Evolutionary conservation across 441 rosid genomes (phyloP).

Genomic region (Capsella rubella): DNA sequence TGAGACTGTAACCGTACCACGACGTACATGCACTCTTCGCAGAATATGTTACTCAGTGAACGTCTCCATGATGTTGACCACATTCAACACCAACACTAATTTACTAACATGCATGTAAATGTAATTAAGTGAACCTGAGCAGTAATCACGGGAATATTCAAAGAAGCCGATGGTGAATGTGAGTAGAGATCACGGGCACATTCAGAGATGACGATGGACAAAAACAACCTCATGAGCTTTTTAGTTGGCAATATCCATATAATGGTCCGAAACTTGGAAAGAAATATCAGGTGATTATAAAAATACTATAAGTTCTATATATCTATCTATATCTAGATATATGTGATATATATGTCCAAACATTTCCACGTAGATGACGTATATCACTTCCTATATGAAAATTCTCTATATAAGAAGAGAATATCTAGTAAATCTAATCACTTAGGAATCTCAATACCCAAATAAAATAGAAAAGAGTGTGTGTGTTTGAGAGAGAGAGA

Average conservation of each 20-base stretch:
- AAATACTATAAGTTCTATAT: neutral
- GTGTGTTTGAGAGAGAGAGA: neutral
- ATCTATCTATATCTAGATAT: neutral
- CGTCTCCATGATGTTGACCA: conserved; percentile 32
- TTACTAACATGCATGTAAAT: neutral
- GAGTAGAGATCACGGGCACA: conserved; percentile 2
- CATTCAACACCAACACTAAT: conserved; percentile 24
- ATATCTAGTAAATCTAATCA: conserved; percentile 24
- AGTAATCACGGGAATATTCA: neutral
- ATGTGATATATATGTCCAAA: conserved; percentile 23
- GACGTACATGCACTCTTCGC: conserved; percentile 16
- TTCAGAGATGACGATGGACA: conserved; percentile 18
- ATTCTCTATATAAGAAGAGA: conserved; percentile 41
- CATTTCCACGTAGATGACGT: conserved; percentile 41
- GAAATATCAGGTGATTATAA: neutral
- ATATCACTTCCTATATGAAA: neutral
- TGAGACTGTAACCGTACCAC: conserved; percentile 13
- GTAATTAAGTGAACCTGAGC: neutral
- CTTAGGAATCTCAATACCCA: conserved; percentile 21
- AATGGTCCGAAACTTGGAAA: conserved; percentile 5
- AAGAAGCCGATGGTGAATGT: neutral
- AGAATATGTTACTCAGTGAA: conserved; percentile 18
- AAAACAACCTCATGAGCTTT: conserved; percentile 10
- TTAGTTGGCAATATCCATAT: conserved; percentile 18
- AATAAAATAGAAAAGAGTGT: neutral